Percentiles rank a stretch among this genome's conserved stretches.
Evolutionary conservation across 148 eudicot species (phyloP).

Genomic region (Rhododendron ovatum): DNA sequence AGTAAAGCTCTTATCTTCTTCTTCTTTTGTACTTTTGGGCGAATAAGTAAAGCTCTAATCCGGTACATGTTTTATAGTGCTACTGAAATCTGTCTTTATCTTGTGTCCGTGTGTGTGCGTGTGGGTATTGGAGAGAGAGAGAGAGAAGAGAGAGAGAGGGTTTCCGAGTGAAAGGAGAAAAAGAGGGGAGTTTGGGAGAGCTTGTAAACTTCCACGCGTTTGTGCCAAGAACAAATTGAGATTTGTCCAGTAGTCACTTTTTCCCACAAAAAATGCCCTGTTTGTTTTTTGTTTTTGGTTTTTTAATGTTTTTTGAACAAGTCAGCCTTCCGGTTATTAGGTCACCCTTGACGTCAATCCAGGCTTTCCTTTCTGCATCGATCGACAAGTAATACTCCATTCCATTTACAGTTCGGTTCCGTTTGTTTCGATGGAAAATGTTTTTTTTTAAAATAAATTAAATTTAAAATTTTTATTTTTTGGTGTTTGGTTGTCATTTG

Average conservation of each 20-base stretch:
- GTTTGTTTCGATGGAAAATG: too few species aligned
- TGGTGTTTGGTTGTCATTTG: too few species aligned
- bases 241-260: not conserved
- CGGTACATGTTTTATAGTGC: not conserved
- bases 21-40: too few species aligned
- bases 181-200: not conserved
- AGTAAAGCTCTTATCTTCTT: too few species aligned
- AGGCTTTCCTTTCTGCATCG: not conserved
- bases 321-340: not conserved
- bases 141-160: not conserved
- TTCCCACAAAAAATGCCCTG: not conserved
- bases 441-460: too few species aligned
- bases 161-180: constrained; percentile 20
- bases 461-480: too few species aligned
- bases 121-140: not conserved
- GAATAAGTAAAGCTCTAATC: not conserved
- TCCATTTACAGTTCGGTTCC: too few species aligned
- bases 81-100: not conserved
- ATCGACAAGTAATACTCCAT: not conserved
- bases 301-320: not conserved
- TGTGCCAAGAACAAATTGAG: too few species aligned
- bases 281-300: too few species aligned
- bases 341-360: not conserved
- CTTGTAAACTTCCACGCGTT: constrained; percentile 17
- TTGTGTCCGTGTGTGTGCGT: not conserved